Evolutionary conservation across 164 flowering plant genomes (phyloP).

Genomic region (Santalum album): DNA sequence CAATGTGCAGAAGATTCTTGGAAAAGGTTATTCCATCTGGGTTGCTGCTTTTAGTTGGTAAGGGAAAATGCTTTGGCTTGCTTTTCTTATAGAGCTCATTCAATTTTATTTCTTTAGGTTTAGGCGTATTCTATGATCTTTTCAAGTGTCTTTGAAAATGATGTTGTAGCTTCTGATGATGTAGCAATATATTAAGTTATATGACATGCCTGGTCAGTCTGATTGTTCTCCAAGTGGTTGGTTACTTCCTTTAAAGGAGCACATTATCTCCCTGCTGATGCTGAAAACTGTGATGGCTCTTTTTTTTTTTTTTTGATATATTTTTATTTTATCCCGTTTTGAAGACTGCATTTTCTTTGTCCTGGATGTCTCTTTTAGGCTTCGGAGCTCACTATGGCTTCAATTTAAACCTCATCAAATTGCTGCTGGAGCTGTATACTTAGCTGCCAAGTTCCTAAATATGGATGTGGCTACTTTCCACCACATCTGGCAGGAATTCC

Average conservation of each 20-base stretch:
- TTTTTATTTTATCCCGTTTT: neutral
- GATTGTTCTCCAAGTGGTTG: constrained; percentile 23
- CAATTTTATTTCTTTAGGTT: constrained; percentile 3
- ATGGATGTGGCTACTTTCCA: constrained; percentile 54
- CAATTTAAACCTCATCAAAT: constrained; percentile 65
- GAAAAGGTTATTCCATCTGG: constrained; percentile 35
- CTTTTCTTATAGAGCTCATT: constrained; percentile 8
- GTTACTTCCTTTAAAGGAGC: constrained; percentile 10
- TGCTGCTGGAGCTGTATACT: constrained; percentile 78
- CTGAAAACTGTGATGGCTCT: neutral
- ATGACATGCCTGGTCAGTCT: constrained; percentile 10
- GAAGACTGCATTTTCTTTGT: too few relatives aligned
- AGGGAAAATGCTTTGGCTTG: constrained; percentile 20
- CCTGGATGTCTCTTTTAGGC: constrained; percentile 24
- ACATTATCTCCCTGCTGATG: neutral
- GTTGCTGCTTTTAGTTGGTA: constrained; percentile 51
- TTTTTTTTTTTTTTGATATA: neutral
- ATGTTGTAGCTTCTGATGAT: constrained; percentile 12
- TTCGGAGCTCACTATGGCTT: constrained; percentile 61
- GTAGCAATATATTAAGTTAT: constrained; percentile 16
- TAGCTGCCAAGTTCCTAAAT: constrained; percentile 75
- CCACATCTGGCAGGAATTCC: constrained; percentile 66
- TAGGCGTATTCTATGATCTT: neutral
- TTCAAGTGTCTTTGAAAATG: constrained; percentile 13
- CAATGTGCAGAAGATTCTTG: constrained; percentile 49